Evolutionary conservation across 306 rosid species (phyloP).

Genomic region (Prunus mume): DNA sequence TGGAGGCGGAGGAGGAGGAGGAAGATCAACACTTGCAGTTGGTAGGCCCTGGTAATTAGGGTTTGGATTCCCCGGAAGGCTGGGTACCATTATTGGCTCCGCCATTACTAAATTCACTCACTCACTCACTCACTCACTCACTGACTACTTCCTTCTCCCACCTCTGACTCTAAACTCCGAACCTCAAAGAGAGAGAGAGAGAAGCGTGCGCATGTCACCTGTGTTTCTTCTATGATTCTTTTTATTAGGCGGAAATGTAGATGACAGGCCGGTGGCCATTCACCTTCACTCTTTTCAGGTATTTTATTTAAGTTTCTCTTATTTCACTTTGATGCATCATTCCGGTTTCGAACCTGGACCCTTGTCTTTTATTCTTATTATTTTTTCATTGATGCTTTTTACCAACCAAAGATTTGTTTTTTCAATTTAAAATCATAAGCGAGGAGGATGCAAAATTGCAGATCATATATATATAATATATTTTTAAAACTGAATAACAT

Average conservation of each 20-base stretch:
- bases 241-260: not conserved
- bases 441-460: too few species aligned
- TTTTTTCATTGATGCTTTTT: too few species aligned
- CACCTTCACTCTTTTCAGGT: not conserved
- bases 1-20: not conserved
- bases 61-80: constrained; percentile 24
- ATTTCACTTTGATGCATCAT: too few species aligned
- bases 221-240: not conserved
- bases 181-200: not conserved
- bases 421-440: not conserved
- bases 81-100: constrained; percentile 39
- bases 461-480: too few species aligned
- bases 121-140: too few species aligned
- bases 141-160: not conserved
- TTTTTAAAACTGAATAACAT: too few species aligned
- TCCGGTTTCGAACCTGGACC: too few species aligned
- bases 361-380: not conserved
- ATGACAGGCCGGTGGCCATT: not conserved
- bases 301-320: not conserved
- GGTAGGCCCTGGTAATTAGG: constrained; percentile 29
- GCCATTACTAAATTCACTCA: constrained; percentile 6
- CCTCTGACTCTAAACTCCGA: not conserved
- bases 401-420: not conserved
- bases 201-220: not conserved
- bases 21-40: not conserved